Percentiles rank a stretch among this genome's conserved stretches.
Evolutionary conservation across 768 basidiomycete species (phyloP).

Genomic region (Krasilnikovozyma curviuscula): DNA sequence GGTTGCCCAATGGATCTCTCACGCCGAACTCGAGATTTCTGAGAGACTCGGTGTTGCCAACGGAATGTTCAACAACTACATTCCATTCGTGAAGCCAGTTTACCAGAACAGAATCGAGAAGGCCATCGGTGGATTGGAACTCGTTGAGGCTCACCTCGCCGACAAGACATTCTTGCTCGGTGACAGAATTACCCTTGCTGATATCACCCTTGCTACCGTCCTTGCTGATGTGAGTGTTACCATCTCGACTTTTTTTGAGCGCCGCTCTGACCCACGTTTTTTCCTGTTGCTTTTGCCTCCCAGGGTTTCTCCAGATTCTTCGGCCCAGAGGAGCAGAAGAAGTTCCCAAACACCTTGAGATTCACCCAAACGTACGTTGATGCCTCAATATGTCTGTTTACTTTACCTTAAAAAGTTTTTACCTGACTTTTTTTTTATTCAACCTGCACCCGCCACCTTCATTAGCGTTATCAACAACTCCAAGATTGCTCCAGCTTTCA

Average conservation of each 20-base stretch:
- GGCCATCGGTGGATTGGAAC: conserved; percentile 39
- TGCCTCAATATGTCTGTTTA: too few species aligned
- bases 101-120: conserved; percentile 45
- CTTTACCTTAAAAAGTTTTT: too few species aligned
- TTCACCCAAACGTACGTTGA: conserved; percentile 49
- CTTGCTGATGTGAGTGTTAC: conserved; percentile 34
- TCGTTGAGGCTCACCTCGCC: conserved; percentile 53
- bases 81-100: conserved; percentile 58
- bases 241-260: conserved; percentile 36
- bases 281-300: too few species aligned
- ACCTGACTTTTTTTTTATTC: not conserved
- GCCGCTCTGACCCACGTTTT: conserved; percentile 15
- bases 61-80: conserved; percentile 29
- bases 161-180: conserved; percentile 75
- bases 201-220: conserved; percentile 47
- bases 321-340: conserved; percentile 18
- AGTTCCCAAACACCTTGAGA: conserved; percentile 59
- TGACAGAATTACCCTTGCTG: conserved; percentile 87
- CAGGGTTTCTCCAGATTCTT: conserved; percentile 10
- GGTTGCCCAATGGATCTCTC: conserved; percentile 57
- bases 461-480: conserved; percentile 54
- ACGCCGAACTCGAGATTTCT: conserved; percentile 15
- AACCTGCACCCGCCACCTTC: not conserved
- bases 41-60: conserved; percentile 31
- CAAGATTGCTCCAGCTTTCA: conserved; percentile 47